phyloP scores from a whole-genome alignment of 2,329 filamentous ascomycete species.

The Cryphonectria radicalis region DNA sequence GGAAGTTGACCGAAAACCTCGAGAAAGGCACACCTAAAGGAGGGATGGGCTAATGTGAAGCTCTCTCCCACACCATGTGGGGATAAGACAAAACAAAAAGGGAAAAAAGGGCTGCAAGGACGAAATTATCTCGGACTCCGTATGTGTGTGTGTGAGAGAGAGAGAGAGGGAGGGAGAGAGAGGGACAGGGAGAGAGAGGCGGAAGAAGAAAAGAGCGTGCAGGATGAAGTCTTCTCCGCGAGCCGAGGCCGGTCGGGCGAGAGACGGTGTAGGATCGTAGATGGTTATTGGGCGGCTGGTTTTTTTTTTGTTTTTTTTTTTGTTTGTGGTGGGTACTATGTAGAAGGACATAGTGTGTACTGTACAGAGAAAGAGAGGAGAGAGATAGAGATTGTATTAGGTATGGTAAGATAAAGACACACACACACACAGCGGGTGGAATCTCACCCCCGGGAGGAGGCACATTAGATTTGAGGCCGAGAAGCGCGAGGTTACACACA shows the following conservation, averaged over 20 bases:
- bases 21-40: not conserved
- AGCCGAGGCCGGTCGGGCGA: not conserved
- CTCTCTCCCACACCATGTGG: not conserved
- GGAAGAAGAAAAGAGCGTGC: not conserved
- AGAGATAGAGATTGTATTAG: not conserved
- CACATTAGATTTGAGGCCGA: constrained; percentile 7
- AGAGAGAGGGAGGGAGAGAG: not conserved
- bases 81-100: not conserved
- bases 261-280: not conserved
- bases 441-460: not conserved
- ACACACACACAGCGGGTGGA: not conserved
- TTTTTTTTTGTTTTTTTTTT: not conserved
- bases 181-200: not conserved
- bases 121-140: not conserved
- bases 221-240: not conserved
- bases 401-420: not conserved
- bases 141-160: not conserved
- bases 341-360: not conserved
- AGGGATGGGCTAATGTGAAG: not conserved
- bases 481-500: not conserved
- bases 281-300: not conserved
- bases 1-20: not conserved
- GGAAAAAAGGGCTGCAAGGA: not conserved
- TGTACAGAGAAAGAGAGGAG: not conserved
- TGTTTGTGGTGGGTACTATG: not conserved